Evolutionary conservation across 495 filamentous ascomycete genomes (phyloP), one percentile per base, ranked within the genome.

Genomic region (Thermochaetoides thermophila): DNA sequence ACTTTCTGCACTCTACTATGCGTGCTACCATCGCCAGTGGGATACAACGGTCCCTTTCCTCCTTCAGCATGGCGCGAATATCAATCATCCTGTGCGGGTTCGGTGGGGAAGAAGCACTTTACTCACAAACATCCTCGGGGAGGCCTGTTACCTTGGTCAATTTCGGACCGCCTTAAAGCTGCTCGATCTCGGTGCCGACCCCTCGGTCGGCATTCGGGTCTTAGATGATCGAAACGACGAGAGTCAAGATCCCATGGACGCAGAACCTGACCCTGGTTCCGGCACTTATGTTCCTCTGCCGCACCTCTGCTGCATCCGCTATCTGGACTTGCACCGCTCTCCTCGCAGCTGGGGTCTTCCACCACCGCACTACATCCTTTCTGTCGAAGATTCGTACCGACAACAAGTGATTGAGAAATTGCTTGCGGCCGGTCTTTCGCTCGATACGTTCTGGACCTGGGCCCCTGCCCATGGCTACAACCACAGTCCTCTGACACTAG

Each of bases 111-210:
- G n/a, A n/a, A n/a, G n/a, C n/a, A 19, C 13, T 42, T 15, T n/a
- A 22, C n/a, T n/a, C 9, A 42, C 30, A 12, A 43, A 34, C 4
- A 3, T 19, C 5, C 30, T 43, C 11, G 40, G 34, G 2, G 40
- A 43, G 20, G 29, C 35, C 3, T 43, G 40, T 20, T 22, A 32
- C 7, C 18, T 43, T 11, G 40, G 40, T 17, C 35, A 22, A 5
- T 43, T 38, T n/a, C 29, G 27, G 7, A 27, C 22, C 22, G 42
- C 38, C 8, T 2, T 27, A 5, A 27, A 31, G 12, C 27, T 45
- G 29, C 12, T 42, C 0, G 34, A 45, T 4, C 27, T 45, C 7
- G 42, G 42, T 8, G 42, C 38, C 28, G 18, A 31, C 15, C 10
- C 17, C n/a, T 31, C 5, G 9, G 1, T 25, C 14, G 9, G 26